A percentile compares a stretch with the other conserved stretches of the same genome.
Conservation (phyloP, 495 filamentous ascomycete species). For the Thermothielavioides terrestris region DNA sequence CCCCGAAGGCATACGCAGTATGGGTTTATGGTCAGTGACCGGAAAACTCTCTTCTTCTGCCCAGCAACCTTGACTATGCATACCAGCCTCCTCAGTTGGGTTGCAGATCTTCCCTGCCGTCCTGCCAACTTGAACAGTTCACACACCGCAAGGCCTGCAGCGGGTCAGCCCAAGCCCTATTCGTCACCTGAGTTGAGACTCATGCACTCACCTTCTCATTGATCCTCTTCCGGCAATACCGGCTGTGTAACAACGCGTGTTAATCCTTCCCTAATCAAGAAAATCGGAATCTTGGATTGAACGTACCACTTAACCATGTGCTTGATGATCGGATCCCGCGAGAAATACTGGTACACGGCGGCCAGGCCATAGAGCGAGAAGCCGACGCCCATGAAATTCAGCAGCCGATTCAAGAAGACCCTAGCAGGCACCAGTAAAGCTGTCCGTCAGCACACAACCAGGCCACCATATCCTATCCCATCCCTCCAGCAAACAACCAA, state of each 20-base stretch:
- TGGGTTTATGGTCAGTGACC: too few relatives aligned
- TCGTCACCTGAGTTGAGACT: background rate
- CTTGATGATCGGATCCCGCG: constrained; percentile 62
- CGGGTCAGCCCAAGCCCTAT: background rate
- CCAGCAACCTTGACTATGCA: background rate
- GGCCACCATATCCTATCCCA: too few relatives aligned
- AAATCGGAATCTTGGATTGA: too few relatives aligned
- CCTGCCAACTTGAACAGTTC: constrained; percentile 70
- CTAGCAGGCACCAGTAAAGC: constrained; percentile 26
- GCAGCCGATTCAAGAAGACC: constrained; percentile 54
- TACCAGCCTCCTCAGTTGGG: background rate
- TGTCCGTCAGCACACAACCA: background rate
- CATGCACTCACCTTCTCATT: constrained; percentile 48
- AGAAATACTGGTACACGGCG: constrained; percentile 52
- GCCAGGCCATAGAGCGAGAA: constrained; percentile 57
- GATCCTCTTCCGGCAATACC: constrained; percentile 61
- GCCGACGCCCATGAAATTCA: constrained; percentile 60
- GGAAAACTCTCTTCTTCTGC: too few relatives aligned
- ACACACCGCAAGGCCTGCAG: constrained; percentile 53
- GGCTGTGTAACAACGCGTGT: too few relatives aligned
- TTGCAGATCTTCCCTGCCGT: constrained; percentile 56
- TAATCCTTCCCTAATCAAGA: too few relatives aligned
- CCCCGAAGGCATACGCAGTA: too few relatives aligned
- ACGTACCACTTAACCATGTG: constrained; percentile 60
- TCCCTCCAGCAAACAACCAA: background rate